Base-by-base conservation (phyloP, 495 filamentous ascomycete species). In the Cudoniella acicularis region DNA sequence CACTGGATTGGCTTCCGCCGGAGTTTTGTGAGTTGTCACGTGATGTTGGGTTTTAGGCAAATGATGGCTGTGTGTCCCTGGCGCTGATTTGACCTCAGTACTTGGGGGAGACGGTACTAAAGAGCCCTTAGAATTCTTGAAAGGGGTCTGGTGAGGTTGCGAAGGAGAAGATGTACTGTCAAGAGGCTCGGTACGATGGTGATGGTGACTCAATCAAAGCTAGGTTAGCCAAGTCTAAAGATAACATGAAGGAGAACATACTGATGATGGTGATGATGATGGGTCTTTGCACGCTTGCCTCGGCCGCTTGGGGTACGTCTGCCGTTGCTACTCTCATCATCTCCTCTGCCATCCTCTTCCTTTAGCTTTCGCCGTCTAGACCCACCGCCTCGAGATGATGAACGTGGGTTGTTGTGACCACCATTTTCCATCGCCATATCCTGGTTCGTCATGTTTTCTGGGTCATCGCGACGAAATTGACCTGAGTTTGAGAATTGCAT, bases 11-110 rank as follows among this genome's bases (percentile, higher is more conserved):
- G 79, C 75, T 17, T 77, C 66, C 17, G 73, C 62, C 9, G 55
- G 27, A 0, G 17, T 68, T 64, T 52, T 70, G 64, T 56, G 64
- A 66, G 45, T 64, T 65, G 61, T 77, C 75, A 63, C 68, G 45
- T 77, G 78, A 63, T 89, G 87, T 60, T 88, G 84, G 47, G 93
- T 88, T 59, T 92, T 90, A 63, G 52, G 55, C 23, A 64, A 48
- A 25, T 67, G 62, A 45, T 68, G 66, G 50, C 65, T 62, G 55
- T 67, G 64, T 16, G 55, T 36, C 17, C 3, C 48, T 20, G 54
- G 50, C 36, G 49, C 22, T 36, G 62, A 36, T 63, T 65, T 49
- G 27, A 59, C 10, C 56, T 67, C 54, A 57, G 54, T n/a, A 23
- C 58, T 36, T 13, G 56, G 64, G 22, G 58, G 58, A 10, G 60